Percentiles rank a stretch among this genome's conserved stretches.
These are phyloP conservation scores for Trichoderma harzianum DNA, from an alignment of 2,329 filamentous ascomycete species.

Conservation along the genomic window DNA sequence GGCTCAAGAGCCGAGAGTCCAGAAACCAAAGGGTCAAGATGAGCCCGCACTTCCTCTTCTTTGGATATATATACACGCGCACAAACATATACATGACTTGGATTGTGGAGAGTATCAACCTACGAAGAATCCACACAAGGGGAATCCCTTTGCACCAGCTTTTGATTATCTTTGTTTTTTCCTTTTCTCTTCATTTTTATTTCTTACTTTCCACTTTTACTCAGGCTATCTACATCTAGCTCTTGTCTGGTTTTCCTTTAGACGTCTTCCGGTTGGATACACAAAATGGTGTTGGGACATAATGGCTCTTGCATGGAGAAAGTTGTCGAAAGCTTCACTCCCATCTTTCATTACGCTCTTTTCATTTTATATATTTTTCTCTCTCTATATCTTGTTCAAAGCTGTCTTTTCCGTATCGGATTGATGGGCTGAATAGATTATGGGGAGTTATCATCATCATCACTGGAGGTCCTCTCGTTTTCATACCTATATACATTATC, in stretches of 20 bases:
- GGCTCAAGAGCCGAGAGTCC: constrained; percentile 41
- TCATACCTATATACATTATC: neutral
- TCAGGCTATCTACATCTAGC: neutral
- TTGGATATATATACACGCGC: neutral
- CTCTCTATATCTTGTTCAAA: neutral
- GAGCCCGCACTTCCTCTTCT: constrained; percentile 1
- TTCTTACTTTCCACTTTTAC: neutral
- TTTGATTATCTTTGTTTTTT: constrained; percentile 9
- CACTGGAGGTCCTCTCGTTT: constrained; percentile 12
- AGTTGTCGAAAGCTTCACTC: neutral
- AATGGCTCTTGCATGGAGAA: constrained; percentile 13
- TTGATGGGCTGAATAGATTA: neutral
- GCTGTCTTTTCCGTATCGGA: neutral
- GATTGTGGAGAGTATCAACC: constrained; percentile 2
- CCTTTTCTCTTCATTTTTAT: neutral
- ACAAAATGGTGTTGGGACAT: constrained; percentile 17
- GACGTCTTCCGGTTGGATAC: constrained; percentile 14
- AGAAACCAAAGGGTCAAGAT: constrained; percentile 32
- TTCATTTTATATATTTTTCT: constrained; percentile 10
- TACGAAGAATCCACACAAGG: neutral
- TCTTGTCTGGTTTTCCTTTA: constrained; percentile 10
- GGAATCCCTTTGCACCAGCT: neutral
- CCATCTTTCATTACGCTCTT: constrained; percentile 8
- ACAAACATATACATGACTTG: constrained; percentile 2
- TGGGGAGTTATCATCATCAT: neutral